Evolutionary conservation across 148 eudicot species (phyloP), one percentile per base, ranked within the genome.

Genomic region (Vaccinium macrocarpon): DNA sequence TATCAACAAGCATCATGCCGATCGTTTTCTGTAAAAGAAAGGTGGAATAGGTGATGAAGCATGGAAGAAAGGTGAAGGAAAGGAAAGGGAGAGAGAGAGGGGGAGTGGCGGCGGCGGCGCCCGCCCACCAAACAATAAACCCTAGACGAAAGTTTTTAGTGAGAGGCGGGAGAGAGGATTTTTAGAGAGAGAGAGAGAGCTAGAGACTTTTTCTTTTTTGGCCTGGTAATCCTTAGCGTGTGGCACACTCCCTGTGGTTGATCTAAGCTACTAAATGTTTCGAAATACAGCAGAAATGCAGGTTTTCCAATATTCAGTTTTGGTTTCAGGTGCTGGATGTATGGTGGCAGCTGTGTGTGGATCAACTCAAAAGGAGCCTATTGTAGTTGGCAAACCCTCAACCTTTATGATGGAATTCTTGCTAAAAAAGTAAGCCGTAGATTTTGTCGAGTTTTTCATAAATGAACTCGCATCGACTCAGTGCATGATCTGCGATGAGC

Each of bases 271-370:
- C 27, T 75, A 81, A 82, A 3, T 78, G 72, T 73, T 68, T 68
- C 42, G 9, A 25, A 64, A 57, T 19, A 59, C 46, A 42, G 14
- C 23, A n/a, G 2, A 53, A 8, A 27, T 72, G 14, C 61, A 50
- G 4, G 56, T 52, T 82, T 84, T 27, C 79, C 23, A 76, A 16
- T 13, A 68, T 35, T 46, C 62, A 61, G 11, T 50, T 80, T 81
- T 78, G 78, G 73, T 76, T 87, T 83, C 91, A 96, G 98, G 98
- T 82, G 98, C 97, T 35, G 99, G 99, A 86, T 92, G 97, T 83
- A 97, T 97, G 99, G 99, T 97, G 84, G 96, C 95, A 85, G 99
- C 99, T 73, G 87, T 97, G 9, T 88, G 97, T 84, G 99, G 98
- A 48, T 87, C 98, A 56, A 93, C 98, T 53, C 83, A 95, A 86